phyloP scores from a whole-genome alignment of 2,329 filamentous ascomycete genomes.

The Drechslerella stenobrocha region DNA sequence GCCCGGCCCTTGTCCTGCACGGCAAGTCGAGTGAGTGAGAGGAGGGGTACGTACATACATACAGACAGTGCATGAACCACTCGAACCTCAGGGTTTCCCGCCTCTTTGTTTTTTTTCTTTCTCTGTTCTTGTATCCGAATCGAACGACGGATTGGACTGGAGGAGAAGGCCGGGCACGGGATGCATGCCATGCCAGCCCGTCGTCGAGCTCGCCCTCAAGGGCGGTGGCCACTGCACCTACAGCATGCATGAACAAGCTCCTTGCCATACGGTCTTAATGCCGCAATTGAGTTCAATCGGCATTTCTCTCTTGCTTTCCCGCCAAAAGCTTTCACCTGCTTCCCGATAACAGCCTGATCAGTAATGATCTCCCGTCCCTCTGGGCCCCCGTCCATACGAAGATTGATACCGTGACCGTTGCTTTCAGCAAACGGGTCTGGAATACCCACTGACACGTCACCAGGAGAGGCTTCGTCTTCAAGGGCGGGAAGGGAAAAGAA shows the following conservation, averaged over 20 bases:
- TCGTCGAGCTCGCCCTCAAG: constrained; percentile 37
- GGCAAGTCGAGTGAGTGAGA: constrained; percentile 15
- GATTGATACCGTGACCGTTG: not conserved
- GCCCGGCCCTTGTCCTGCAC: constrained; percentile 18
- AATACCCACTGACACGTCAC: constrained; percentile 50
- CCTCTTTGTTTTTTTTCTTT: constrained; percentile 34
- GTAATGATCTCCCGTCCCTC: constrained; percentile 34
- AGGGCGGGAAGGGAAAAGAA: constrained; percentile 29
- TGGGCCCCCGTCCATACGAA: constrained; percentile 36
- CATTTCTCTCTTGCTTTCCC: constrained; percentile 1
- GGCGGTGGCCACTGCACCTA: constrained; percentile 42
- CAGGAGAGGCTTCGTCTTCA: constrained; percentile 43
- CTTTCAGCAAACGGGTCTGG: constrained; percentile 41
- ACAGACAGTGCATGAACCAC: constrained; percentile 44
- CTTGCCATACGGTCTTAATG: constrained; percentile 44
- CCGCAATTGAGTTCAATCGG: constrained; percentile 37
- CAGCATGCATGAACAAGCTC: constrained; percentile 36
- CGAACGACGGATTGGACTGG: constrained; percentile 4
- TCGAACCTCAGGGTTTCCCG: constrained; percentile 16
- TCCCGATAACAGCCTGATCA: constrained; percentile 26
- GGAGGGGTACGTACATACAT: constrained; percentile 37
- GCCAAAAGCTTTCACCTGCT: constrained; percentile 10
- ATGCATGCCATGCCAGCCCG: constrained; percentile 8
- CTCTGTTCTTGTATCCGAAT: constrained; percentile 23
- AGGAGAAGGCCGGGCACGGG: constrained; percentile 25